phyloP scores from a whole-genome alignment of 306 rosid genomes.

The Cicer bijugum region DNA sequence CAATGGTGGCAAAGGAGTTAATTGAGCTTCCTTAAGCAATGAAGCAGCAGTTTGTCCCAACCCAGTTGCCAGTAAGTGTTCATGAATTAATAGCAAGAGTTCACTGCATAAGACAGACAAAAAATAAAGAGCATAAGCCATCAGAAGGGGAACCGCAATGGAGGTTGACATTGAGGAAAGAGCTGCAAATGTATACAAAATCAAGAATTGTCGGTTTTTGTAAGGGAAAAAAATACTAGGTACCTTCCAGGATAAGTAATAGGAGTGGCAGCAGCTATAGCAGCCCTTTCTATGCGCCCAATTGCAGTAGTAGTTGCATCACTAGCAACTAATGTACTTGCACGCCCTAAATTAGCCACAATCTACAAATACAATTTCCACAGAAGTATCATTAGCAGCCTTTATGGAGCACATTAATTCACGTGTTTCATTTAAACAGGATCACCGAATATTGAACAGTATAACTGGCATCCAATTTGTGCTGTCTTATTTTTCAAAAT shows the following conservation, averaged over 20 bases:
- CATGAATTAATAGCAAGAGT: constrained; percentile 86
- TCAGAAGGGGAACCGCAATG: constrained; percentile 1
- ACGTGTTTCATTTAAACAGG: neutral
- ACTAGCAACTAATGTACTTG: constrained; percentile 92
- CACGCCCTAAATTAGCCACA: constrained; percentile 97
- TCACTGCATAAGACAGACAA: constrained; percentile 64
- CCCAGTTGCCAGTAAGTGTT: constrained; percentile 97
- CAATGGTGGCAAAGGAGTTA: constrained; percentile 80
- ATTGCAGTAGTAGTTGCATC: constrained; percentile 99
- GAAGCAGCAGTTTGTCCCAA: constrained; percentile 66
- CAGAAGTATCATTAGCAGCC: constrained; percentile 15
- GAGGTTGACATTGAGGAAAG: neutral
- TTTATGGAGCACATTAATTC: neutral
- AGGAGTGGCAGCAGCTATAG: constrained; percentile 99
- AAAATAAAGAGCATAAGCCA: constrained; percentile 38
- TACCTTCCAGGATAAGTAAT: constrained; percentile 95
- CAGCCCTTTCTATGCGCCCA: constrained; percentile 99
- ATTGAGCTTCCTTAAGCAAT: constrained; percentile 92
- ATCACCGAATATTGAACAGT: constrained; percentile 8
- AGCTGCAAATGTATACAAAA: neutral
- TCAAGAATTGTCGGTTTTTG: constrained; percentile 2
- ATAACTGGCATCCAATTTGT: constrained; percentile 24
- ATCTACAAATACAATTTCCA: constrained; percentile 59
- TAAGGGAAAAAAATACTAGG: constrained; percentile 3
- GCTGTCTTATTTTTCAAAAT: neutral